Evolutionary conservation across 1,284 basidiomycete species (phyloP).

Genomic region (Xerocomus alliaceus): DNA sequence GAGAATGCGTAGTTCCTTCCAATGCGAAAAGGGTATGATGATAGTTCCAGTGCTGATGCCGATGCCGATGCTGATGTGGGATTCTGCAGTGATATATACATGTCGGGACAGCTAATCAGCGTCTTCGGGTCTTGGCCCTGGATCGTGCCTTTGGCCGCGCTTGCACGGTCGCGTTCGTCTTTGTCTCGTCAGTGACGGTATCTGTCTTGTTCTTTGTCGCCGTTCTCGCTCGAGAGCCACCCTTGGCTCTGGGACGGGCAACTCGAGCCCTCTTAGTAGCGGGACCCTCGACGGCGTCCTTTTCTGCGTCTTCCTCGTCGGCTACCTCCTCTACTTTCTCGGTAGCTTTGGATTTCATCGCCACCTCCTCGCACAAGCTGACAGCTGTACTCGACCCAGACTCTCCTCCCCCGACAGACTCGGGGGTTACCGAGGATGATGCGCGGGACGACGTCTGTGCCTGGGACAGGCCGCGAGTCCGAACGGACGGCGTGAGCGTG

Average conservation of each 20-base stretch:
- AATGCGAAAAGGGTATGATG: constrained; percentile 30
- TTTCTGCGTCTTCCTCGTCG: constrained; percentile 24
- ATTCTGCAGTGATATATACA: constrained; percentile 17
- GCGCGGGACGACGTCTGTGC: constrained; percentile 27
- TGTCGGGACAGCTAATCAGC: constrained; percentile 26
- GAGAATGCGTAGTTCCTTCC: constrained; percentile 30
- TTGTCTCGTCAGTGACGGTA: constrained; percentile 18
- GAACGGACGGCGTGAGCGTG: constrained; percentile 40
- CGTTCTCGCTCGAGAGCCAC: constrained; percentile 24
- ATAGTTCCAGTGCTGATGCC: constrained; percentile 18
- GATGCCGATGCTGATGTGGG: constrained; percentile 14
- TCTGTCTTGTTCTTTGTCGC: constrained; percentile 29
- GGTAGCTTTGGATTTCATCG: constrained; percentile 26
- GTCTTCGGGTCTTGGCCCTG: constrained; percentile 38
- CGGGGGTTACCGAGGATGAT: constrained; percentile 33
- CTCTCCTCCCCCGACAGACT: constrained; percentile 36
- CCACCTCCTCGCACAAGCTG: constrained; percentile 40
- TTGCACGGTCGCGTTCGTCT: constrained; percentile 26
- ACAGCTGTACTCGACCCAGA: constrained; percentile 44
- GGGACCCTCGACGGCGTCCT: constrained; percentile 20
- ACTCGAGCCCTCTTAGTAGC: constrained; percentile 27
- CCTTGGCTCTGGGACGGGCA: constrained; percentile 35
- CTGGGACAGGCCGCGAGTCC: constrained; percentile 32
- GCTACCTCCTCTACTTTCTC: constrained; percentile 19
- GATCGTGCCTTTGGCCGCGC: constrained; percentile 42